A percentile compares a stretch with the other conserved stretches of the same genome.
phyloP scores from a whole-genome alignment of 805 yeast genomes.

The Zygoascus biomembranicola region DNA sequence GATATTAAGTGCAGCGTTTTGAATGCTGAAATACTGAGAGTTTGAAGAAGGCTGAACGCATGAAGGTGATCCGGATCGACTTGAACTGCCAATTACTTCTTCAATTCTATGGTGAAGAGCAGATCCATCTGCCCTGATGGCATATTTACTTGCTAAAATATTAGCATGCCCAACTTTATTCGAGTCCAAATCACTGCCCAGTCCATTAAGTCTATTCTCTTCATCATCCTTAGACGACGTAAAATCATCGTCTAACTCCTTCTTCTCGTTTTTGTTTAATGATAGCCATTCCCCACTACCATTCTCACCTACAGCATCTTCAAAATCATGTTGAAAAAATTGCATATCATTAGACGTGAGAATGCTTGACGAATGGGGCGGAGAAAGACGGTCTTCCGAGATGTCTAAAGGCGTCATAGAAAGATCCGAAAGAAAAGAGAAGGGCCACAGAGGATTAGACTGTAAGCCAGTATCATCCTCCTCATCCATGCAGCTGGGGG shows the following conservation, averaged over 20 bases:
- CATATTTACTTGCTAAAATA: not conserved
- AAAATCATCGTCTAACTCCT: not conserved
- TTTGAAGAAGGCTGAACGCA: not conserved
- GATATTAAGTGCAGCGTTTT: not conserved
- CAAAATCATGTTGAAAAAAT: constrained; percentile 8
- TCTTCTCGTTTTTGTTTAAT: not conserved
- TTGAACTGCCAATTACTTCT: not conserved
- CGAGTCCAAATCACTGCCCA: not conserved
- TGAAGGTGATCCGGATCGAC: not conserved
- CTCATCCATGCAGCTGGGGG: too few relatives aligned
- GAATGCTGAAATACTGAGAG: not conserved
- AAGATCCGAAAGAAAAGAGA: not conserved
- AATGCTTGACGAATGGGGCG: not conserved
- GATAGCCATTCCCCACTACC: constrained; percentile 18
- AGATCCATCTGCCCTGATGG: too few relatives aligned
- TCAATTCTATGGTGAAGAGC: not conserved
- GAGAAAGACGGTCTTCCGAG: not conserved
- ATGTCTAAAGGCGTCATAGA: not conserved
- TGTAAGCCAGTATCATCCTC: not conserved
- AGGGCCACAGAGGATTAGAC: not conserved
- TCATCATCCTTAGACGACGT: not conserved
- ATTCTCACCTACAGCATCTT: constrained; percentile 17
- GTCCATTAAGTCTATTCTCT: not conserved
- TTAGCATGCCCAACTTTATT: not conserved
- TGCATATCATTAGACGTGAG: not conserved